phyloP scores from a whole-genome alignment of 225 moss, liverwort and hornwort genomes.

The Takakia lepidozioides region DNA sequence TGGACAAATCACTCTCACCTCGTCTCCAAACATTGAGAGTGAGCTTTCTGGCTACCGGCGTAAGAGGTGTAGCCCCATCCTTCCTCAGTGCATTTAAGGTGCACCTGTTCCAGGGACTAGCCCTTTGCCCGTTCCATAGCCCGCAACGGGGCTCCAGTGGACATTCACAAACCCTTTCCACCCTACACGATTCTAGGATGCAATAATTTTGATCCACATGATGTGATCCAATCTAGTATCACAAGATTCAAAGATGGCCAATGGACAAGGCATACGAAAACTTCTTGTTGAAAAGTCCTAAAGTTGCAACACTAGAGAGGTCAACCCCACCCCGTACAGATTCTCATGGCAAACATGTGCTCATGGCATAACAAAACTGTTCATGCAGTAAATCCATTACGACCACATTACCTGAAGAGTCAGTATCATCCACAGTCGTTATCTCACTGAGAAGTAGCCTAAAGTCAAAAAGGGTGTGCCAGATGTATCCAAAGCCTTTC shows the following conservation, averaged over 20 bases:
- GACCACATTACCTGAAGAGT: slow-evolving; percentile 75
- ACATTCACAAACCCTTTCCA: slow-evolving; percentile 55
- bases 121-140: slow-evolving; percentile 68
- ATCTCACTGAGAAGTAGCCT: slow-evolving; percentile 83
- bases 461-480: slow-evolving; percentile 78
- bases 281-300: slow-evolving; percentile 34
- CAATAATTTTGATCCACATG: slow-evolving; percentile 59
- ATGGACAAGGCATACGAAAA: slow-evolving; percentile 31
- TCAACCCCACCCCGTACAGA: slow-evolving; percentile 32
- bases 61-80: slow-evolving; percentile 82
- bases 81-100: slow-evolving; percentile 98
- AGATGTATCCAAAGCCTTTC: slow-evolving; percentile 84
- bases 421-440: slow-evolving; percentile 79
- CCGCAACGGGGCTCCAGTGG: slow-evolving; percentile 65
- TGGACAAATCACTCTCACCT: slow-evolving; percentile 99
- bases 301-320: slow-evolving; percentile 26
- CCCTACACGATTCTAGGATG: slow-evolving; percentile 60
- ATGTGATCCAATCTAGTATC: slow-evolving; percentile 35
- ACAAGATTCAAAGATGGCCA: slow-evolving; percentile 42
- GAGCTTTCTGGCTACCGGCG: slow-evolving; percentile 98
- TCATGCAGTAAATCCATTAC: slow-evolving; percentile 48
- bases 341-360: slow-evolving; percentile 39
- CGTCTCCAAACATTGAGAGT: slow-evolving; percentile 65
- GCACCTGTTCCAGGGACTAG: slow-evolving; percentile 99
- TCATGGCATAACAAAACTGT: slow-evolving; percentile 39